phyloP scores from a whole-genome alignment of 306 rosid species.

The Quercus robur region DNA sequence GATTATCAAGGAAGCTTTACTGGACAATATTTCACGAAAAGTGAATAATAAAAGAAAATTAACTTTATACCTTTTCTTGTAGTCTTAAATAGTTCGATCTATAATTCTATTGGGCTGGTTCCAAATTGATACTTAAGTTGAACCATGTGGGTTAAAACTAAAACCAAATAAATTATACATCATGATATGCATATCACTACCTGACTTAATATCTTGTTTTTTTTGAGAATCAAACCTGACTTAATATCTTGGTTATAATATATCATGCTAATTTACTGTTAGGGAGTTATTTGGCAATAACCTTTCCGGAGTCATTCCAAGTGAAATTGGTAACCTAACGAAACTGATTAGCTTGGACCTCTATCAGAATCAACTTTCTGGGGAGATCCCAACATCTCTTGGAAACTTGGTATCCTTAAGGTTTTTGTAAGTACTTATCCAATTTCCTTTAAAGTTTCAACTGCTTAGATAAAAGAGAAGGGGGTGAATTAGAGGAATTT shows the following conservation, averaged over 20 bases:
- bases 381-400: conserved; percentile 20
- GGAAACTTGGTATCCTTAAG: conserved; percentile 21
- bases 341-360: conserved; percentile 18
- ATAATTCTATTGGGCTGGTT: no score
- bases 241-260: not conserved
- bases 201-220: not conserved
- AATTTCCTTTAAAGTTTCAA: not conserved
- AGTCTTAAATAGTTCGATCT: no score
- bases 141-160: no score
- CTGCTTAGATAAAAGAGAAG: not conserved
- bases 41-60: no score
- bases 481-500: not conserved
- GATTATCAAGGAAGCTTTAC: not conserved
- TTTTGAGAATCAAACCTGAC: no score
- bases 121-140: no score
- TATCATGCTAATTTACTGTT: not conserved
- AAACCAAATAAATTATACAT: no score
- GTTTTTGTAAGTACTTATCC: conserved; percentile 16
- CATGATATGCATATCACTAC: not conserved
- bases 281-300: conserved; percentile 17
- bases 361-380: conserved; percentile 8
- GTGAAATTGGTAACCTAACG: conserved; percentile 14
- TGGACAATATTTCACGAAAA: not conserved
- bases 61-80: no score
- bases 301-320: conserved; percentile 26